Conservation (phyloP, 495 filamentous ascomycete species). For the Jackrogersella minutella region DNA sequence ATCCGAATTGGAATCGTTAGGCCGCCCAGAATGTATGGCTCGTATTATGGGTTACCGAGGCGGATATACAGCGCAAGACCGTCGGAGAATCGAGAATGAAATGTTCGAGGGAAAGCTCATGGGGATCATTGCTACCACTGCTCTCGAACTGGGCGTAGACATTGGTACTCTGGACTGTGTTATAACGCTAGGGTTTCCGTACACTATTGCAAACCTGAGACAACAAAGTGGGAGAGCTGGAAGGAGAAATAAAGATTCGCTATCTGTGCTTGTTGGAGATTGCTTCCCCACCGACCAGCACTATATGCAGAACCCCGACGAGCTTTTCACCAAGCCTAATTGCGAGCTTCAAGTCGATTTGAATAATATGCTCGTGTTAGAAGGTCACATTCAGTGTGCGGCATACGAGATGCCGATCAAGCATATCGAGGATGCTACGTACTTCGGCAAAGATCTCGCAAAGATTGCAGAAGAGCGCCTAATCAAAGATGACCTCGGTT, state of each 20-base stretch:
- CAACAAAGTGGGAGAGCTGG: slow-evolving; percentile 96
- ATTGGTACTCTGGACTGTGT: slow-evolving; percentile 96
- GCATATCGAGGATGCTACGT: slow-evolving; percentile 74
- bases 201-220: slow-evolving; percentile 89
- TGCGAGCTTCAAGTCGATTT: slow-evolving; percentile 88
- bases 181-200: slow-evolving; percentile 92
- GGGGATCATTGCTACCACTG: slow-evolving; percentile 93
- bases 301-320: slow-evolving; percentile 95
- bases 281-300: slow-evolving; percentile 91
- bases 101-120: slow-evolving; percentile 97
- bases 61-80: slow-evolving; percentile 94
- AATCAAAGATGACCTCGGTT: slow-evolving; percentile 74
- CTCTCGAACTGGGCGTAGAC: slow-evolving; percentile 92
- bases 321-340: slow-evolving; percentile 95
- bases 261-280: slow-evolving; percentile 92
- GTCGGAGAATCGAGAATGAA: slow-evolving; percentile 87
- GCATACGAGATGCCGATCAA: slow-evolving; percentile 94
- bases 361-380: slow-evolving; percentile 86
- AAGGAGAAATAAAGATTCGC: slow-evolving; percentile 89
- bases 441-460: slow-evolving; percentile 80
- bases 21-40: slow-evolving; percentile 73
- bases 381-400: slow-evolving; percentile 95
- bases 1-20: slow-evolving; percentile 74
- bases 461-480: slow-evolving; percentile 79
- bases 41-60: slow-evolving; percentile 96